Evolutionary conservation across 1,284 basidiomycete species (phyloP).

Genomic region (Chiua sp.): DNA sequence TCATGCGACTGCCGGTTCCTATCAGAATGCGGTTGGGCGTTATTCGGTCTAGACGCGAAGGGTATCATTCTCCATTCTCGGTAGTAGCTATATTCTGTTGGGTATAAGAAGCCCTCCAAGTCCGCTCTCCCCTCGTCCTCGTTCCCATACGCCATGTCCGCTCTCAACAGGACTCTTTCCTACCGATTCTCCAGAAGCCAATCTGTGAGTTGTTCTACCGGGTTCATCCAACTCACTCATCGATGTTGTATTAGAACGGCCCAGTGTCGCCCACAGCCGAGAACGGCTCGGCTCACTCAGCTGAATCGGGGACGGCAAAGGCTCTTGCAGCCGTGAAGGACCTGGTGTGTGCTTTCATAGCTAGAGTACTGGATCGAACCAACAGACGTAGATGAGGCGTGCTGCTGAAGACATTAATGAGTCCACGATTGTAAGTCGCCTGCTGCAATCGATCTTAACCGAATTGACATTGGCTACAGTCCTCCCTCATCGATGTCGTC

Average conservation of each 20-base stretch:
- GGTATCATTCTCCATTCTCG: constrained; percentile 20
- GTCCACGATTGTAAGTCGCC: constrained; percentile 29
- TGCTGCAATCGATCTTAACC: background rate
- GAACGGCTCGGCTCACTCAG: background rate
- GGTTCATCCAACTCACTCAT: background rate
- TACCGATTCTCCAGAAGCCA: constrained; percentile 37
- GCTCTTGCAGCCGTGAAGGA: constrained; percentile 39
- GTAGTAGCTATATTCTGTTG: constrained; percentile 5
- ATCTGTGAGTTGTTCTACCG: constrained; percentile 21
- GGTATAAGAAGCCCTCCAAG: constrained; percentile 31
- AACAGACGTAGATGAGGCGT: constrained; percentile 31
- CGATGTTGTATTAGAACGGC: constrained; percentile 3
- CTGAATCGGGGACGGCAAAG: constrained; percentile 26
- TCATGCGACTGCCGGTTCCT: background rate
- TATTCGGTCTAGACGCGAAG: constrained; percentile 32
- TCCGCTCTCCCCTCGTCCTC: background rate
- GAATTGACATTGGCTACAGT: constrained; percentile 37
- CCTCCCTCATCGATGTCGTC: constrained; percentile 59
- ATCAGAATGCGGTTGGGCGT: constrained; percentile 9
- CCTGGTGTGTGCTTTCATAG: constrained; percentile 22
- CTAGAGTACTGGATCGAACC: background rate
- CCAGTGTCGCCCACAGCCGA: constrained; percentile 24
- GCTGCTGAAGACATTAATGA: constrained; percentile 36
- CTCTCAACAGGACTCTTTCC: constrained; percentile 34
- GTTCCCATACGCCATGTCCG: constrained; percentile 26